These are phyloP conservation scores for Sporothrix pseudoabietina DNA, from an alignment of 2,329 filamentous ascomycete species.

Conservation along the genomic window DNA sequence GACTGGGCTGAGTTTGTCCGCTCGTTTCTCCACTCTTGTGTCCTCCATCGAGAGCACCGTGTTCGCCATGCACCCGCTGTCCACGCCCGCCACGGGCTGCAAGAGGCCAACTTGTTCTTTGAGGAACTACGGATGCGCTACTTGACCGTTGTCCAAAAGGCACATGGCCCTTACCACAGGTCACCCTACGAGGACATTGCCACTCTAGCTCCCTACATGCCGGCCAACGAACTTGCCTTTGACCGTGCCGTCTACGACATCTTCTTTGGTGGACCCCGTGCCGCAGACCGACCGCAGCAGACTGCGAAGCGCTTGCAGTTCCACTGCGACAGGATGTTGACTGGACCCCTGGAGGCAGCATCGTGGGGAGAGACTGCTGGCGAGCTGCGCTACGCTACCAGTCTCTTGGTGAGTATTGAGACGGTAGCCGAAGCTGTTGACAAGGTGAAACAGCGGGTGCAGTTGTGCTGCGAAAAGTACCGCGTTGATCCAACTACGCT, in stretches of 20 bases:
- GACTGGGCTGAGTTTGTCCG: constrained; percentile 18
- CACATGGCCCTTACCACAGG: not conserved
- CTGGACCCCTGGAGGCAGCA: too few species aligned
- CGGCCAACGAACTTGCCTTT: not conserved
- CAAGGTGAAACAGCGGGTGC: not conserved
- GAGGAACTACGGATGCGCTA: constrained; percentile 7
- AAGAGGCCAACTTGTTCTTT: not conserved
- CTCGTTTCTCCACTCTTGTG: not conserved
- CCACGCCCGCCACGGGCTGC: not conserved
- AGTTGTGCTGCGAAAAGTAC: not conserved
- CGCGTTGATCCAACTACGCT: not conserved
- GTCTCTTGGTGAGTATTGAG: not conserved
- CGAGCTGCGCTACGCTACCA: not conserved
- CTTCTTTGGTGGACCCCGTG: not conserved
- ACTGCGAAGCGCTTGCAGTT: not conserved
- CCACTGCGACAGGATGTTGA: not conserved
- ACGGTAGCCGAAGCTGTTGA: not conserved
- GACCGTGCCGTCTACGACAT: constrained; percentile 11
- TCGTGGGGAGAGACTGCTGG: not conserved
- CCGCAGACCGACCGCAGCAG: not conserved
- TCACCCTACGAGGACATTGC: not conserved
- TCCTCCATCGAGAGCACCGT: not conserved
- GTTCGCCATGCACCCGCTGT: not conserved
- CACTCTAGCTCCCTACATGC: not conserved
- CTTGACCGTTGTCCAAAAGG: not conserved